A percentile compares a stretch with the other conserved stretches of the same genome.
Conservation (phyloP, 1,284 basidiomycete genomes). For the Austroboletus rostrupii region DNA sequence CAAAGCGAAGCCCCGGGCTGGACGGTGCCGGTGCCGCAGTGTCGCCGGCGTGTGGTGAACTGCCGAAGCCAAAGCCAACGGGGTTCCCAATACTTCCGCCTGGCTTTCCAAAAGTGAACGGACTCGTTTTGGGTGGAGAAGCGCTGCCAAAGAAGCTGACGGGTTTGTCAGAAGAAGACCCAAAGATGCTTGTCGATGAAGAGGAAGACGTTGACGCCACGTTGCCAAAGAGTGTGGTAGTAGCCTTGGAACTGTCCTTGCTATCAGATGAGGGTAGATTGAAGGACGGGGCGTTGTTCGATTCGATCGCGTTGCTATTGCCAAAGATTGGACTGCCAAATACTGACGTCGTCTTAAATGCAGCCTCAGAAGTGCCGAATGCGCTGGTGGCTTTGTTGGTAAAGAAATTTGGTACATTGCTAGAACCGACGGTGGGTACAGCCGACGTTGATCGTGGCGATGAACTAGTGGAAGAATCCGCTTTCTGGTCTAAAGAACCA, state of each 20-base stretch:
- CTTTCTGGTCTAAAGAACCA: conserved; percentile 8
- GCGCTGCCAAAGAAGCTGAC: conserved; percentile 31
- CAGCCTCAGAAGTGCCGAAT: conserved; percentile 18
- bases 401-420: conserved; percentile 23
- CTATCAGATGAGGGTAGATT: conserved; percentile 9
- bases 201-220: conserved; percentile 9
- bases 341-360: conserved; percentile 20
- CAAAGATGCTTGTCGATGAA: conserved; percentile 18
- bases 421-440: conserved; percentile 16
- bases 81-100: conserved; percentile 54
- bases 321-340: conserved; percentile 31
- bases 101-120: conserved; percentile 30
- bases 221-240: conserved; percentile 19
- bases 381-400: conserved; percentile 15
- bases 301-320: conserved; percentile 10
- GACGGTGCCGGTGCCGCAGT: conserved; percentile 15
- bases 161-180: conserved; percentile 25
- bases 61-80: conserved; percentile 55
- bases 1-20: conserved; percentile 27
- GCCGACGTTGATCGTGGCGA: conserved; percentile 11
- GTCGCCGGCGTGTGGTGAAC: conserved; percentile 32
- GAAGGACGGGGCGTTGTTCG: conserved; percentile 12
- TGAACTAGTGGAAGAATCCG: conserved; percentile 1
- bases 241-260: conserved; percentile 12
- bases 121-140: conserved; percentile 20